These are phyloP conservation scores for Huntiella decipiens DNA, from an alignment of 2,329 filamentous ascomycete genomes.

Conservation along the genomic window DNA sequence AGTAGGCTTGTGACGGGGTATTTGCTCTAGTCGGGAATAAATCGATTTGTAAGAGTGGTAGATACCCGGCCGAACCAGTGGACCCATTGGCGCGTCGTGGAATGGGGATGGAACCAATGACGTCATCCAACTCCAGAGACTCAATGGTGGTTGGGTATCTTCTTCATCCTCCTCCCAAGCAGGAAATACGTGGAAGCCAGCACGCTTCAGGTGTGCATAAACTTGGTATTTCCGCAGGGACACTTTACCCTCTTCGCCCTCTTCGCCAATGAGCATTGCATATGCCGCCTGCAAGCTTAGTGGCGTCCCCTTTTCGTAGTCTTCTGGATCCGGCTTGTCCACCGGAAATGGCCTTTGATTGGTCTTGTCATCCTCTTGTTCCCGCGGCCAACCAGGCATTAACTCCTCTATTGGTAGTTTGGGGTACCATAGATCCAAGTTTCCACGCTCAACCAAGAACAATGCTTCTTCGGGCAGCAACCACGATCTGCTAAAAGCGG, in stretches of 20 bases:
- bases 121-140: slow-evolving; percentile 35
- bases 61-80: slow-evolving; percentile 42
- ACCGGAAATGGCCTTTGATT: slow-evolving; percentile 14
- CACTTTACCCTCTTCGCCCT: slow-evolving; percentile 39
- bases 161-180: slow-evolving; percentile 27
- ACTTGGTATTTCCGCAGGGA: slow-evolving; percentile 70
- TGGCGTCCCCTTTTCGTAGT: slow-evolving; percentile 49
- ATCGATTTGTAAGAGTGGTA: slow-evolving; percentile 51
- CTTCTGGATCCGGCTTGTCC: slow-evolving; percentile 17
- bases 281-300: slow-evolving; percentile 87
- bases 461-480: slow-evolving; percentile 80
- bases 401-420: slow-evolving; percentile 29
- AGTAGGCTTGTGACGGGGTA: slow-evolving; percentile 47
- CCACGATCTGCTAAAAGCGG: slow-evolving; percentile 51
- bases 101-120: slow-evolving; percentile 23
- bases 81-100: slow-evolving; percentile 23
- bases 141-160: slow-evolving; percentile 11
- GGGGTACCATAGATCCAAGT: slow-evolving; percentile 74
- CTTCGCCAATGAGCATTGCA: slow-evolving; percentile 57
- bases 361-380: slow-evolving; percentile 13
- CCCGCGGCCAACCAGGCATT: slow-evolving; percentile 18
- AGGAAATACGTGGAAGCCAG: slow-evolving; percentile 64
- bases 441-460: slow-evolving; percentile 74
- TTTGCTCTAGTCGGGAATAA: slow-evolving; percentile 56
- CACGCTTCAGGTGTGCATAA: slow-evolving; percentile 64